Evolutionary conservation across 345 rosid genomes (phyloP).

Genomic region (Acer saccharum): DNA sequence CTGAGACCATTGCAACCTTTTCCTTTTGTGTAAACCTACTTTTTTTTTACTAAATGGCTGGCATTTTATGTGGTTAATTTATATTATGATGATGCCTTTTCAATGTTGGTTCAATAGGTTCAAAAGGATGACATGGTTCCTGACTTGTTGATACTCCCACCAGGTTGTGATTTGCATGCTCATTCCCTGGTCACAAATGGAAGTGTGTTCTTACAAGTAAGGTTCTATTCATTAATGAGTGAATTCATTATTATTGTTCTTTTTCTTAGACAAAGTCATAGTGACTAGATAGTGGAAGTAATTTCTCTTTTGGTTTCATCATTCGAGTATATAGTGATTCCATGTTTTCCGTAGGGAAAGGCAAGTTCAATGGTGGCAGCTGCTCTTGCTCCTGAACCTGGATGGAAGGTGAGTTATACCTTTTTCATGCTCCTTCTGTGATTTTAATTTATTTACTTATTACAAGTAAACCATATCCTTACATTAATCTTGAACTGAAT

Average conservation of each 20-base stretch:
- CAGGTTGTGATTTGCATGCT: slow-evolving; percentile 78
- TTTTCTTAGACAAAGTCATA: not conserved
- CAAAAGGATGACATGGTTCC: slow-evolving; percentile 71
- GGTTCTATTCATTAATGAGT: not conserved
- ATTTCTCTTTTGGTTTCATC: not conserved
- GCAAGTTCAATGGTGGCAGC: slow-evolving; percentile 96
- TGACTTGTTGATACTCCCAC: slow-evolving; percentile 75
- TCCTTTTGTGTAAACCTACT: no score
- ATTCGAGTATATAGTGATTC: slow-evolving; percentile 4
- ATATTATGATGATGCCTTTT: slow-evolving; percentile 6
- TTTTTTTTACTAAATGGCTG: not conserved
- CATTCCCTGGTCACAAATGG: slow-evolving; percentile 81
- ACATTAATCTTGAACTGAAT: not conserved
- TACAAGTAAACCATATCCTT: not conserved
- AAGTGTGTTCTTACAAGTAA: slow-evolving; percentile 76
- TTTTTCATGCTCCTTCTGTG: not conserved
- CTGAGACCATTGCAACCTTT: not conserved
- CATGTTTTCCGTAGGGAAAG: slow-evolving; percentile 60
- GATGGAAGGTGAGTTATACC: slow-evolving; percentile 65
- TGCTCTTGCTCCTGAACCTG: slow-evolving; percentile 74
- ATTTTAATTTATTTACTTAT: slow-evolving; percentile 3
- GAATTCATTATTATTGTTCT: not conserved
- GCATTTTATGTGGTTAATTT: not conserved
- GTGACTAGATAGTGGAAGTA: not conserved
- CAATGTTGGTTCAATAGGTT: slow-evolving; percentile 49